phyloP scores from a whole-genome alignment of 129 eudicot species.

The Rutidosis leptorrhynchoides region DNA sequence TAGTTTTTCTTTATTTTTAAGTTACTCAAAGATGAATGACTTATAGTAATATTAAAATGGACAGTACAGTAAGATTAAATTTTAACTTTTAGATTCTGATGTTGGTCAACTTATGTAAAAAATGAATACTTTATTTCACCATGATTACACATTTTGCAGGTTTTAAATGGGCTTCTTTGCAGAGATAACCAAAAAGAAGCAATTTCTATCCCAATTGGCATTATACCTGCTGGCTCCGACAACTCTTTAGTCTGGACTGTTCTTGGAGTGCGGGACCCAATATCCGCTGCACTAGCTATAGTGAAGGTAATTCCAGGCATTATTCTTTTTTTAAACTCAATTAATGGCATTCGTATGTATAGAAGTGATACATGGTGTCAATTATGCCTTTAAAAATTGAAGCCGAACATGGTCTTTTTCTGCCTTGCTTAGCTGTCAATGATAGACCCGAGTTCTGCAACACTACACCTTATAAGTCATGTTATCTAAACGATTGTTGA shows the following conservation, averaged over 20 bases:
- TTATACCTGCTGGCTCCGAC: constrained; percentile 98
- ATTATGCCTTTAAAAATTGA: constrained; percentile 3
- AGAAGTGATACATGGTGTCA: constrained; percentile 8
- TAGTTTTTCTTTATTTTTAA: constrained; percentile 9
- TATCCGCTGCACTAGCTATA: constrained; percentile 92
- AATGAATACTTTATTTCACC: too few relatives aligned
- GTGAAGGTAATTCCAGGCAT: constrained; percentile 89
- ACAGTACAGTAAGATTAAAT: too few relatives aligned
- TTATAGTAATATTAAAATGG: too few relatives aligned
- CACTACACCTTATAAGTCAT: neutral
- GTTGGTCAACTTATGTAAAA: too few relatives aligned
- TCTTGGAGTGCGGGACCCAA: constrained; percentile 90
- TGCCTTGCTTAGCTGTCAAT: too few relatives aligned
- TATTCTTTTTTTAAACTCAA: too few relatives aligned
- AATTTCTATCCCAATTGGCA: constrained; percentile 90
- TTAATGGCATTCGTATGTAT: constrained; percentile 10
- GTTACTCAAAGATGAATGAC: too few relatives aligned
- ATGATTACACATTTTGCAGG: constrained; percentile 48
- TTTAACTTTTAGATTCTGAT: too few relatives aligned
- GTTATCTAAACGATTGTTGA: neutral
- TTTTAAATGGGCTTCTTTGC: constrained; percentile 85
- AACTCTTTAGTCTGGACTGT: constrained; percentile 99
- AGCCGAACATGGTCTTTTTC: neutral
- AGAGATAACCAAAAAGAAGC: constrained; percentile 94
- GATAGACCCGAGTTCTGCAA: too few relatives aligned